Percentiles rank a stretch among this genome's conserved stretches.
Evolutionary conservation across 306 rosid species (phyloP).

Genomic region (Dryas drummondii): DNA sequence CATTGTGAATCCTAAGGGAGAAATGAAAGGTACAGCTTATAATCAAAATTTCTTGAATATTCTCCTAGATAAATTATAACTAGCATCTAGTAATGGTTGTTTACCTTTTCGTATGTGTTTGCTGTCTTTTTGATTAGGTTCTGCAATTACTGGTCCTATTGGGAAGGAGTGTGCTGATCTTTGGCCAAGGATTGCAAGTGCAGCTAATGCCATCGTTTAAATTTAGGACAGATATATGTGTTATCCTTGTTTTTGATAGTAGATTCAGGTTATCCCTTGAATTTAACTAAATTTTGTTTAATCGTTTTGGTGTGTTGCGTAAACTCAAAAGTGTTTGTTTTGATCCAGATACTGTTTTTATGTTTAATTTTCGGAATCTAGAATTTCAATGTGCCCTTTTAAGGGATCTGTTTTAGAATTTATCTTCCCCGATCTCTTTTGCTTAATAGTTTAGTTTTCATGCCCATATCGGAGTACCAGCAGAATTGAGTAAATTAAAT

Average conservation of each 20-base stretch:
- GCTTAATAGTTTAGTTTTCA: too few species aligned
- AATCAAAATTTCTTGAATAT: neutral
- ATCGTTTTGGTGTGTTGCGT: neutral
- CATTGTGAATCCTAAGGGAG: constrained; percentile 57
- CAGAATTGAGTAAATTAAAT: too few species aligned
- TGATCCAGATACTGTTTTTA: neutral
- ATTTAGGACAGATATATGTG: constrained; percentile 3
- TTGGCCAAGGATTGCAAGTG: constrained; percentile 60
- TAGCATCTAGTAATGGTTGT: neutral
- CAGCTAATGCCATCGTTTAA: constrained; percentile 57
- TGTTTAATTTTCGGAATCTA: neutral
- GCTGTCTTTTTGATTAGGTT: constrained; percentile 29
- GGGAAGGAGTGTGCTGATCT: constrained; percentile 67
- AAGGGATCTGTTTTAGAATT: neutral
- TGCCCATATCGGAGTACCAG: too few species aligned
- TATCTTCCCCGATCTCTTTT: too few species aligned
- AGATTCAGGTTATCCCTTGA: constrained; percentile 3
- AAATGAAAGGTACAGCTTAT: constrained; percentile 48
- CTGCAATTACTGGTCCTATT: constrained; percentile 60
- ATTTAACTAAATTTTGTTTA: constrained; percentile 19
- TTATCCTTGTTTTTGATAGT: neutral
- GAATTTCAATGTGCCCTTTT: neutral
- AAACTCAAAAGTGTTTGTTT: neutral
- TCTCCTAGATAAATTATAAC: too few species aligned
- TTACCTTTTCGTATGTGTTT: neutral